Evolutionary conservation across 2,329 filamentous ascomycete genomes (phyloP).

Genomic region (Pestalotiopsis sp.): DNA sequence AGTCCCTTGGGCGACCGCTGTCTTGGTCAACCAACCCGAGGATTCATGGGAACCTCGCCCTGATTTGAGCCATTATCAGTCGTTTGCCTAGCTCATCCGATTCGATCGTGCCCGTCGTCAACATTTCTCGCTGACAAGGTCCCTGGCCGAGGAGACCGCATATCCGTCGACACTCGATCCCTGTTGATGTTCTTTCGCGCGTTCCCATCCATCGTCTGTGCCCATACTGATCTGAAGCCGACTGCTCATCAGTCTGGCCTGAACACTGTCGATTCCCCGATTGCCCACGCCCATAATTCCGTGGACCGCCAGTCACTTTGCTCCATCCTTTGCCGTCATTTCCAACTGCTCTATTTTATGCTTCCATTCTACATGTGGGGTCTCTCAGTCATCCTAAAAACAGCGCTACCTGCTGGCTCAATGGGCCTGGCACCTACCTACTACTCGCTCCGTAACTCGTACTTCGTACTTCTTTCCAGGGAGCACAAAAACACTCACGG

Average conservation of each 20-base stretch:
- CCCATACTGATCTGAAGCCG: neutral
- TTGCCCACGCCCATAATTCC: neutral
- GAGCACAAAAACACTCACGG: neutral
- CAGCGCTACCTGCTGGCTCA: neutral
- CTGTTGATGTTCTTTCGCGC: constrained; percentile 8
- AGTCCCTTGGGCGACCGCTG: neutral
- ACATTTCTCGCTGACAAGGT: neutral
- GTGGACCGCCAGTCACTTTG: neutral
- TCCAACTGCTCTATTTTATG: neutral
- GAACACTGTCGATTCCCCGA: neutral
- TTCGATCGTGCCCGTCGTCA: neutral
- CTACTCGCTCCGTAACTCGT: neutral
- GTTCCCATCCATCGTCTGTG: constrained; percentile 11
- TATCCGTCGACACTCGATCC: constrained; percentile 12
- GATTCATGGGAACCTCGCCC: constrained; percentile 5
- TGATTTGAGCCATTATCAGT: constrained; percentile 14
- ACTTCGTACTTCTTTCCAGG: neutral
- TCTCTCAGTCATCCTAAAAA: neutral
- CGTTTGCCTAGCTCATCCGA: neutral
- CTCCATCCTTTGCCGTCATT: constrained; percentile 1
- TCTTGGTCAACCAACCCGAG: neutral
- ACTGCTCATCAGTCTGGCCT: neutral
- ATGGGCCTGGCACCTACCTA: neutral
- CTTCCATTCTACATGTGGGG: constrained; percentile 5
- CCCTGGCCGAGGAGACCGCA: constrained; percentile 2